These are phyloP conservation scores for Podaxis sp. DNA, from an alignment of 768 basidiomycete species.

Conservation along the genomic window DNA sequence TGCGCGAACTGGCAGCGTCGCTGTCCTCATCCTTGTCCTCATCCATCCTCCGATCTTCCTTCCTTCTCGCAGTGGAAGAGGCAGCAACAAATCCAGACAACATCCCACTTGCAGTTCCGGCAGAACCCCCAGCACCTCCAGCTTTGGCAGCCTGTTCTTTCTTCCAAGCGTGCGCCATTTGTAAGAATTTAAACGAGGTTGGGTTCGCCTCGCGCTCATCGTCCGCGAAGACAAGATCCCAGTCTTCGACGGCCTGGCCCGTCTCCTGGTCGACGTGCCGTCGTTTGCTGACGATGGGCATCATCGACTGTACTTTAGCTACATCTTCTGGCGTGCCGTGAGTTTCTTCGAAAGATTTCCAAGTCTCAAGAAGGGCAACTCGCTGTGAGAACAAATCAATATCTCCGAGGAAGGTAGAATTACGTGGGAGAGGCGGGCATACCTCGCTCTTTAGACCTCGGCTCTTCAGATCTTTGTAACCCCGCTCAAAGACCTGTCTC, in stretches of 20 bases:
- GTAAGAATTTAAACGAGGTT: slow-evolving; percentile 91
- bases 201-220: slow-evolving; percentile 94
- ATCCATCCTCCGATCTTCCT: background rate
- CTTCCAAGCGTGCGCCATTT: slow-evolving; percentile 93
- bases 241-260: slow-evolving; percentile 87
- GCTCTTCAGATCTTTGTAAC: slow-evolving; percentile 80
- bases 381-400: slow-evolving; percentile 45
- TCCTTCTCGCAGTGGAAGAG: background rate
- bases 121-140: slow-evolving; percentile 26
- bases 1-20: slow-evolving; percentile 55
- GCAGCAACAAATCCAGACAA: slow-evolving; percentile 50
- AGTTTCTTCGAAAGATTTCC: slow-evolving; percentile 90
- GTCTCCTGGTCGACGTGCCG: slow-evolving; percentile 82
- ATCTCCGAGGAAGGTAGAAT: background rate
- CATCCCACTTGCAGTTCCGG: slow-evolving; percentile 21
- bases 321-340: slow-evolving; percentile 72
- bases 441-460: slow-evolving; percentile 89
- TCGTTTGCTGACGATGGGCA: slow-evolving; percentile 87
- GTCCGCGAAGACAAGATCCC: slow-evolving; percentile 94
- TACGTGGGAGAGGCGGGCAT: slow-evolving; percentile 10
- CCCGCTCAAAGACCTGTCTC: slow-evolving; percentile 78
- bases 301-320: slow-evolving; percentile 83
- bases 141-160: background rate
- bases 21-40: slow-evolving; percentile 23
- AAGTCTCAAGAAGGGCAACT: slow-evolving; percentile 86